Conservation (phyloP, 2,329 filamentous ascomycete genomes). For the Fusarium poae region DNA sequence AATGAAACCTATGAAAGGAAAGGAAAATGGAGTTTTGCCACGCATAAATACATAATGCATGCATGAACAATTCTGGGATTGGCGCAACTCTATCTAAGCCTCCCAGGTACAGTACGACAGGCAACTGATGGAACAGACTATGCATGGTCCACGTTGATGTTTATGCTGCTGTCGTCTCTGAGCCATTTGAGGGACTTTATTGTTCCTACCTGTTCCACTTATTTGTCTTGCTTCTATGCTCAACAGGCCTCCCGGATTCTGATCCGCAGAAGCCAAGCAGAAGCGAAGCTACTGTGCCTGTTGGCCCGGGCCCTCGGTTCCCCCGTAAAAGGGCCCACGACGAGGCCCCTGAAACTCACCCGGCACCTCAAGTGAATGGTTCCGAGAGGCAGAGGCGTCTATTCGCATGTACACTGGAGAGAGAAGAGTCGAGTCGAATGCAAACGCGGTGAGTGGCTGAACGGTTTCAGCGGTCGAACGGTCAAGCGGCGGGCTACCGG, state of each 20-base stretch:
- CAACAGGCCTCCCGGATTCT: slow-evolving; percentile 14
- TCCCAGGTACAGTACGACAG: slow-evolving; percentile 18
- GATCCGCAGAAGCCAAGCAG: slow-evolving; percentile 15
- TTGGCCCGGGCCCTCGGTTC: slow-evolving; percentile 33
- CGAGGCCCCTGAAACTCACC: slow-evolving; percentile 26
- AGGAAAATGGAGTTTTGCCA: slow-evolving; percentile 13
- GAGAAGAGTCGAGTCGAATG: neutral
- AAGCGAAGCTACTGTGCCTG: slow-evolving; percentile 7
- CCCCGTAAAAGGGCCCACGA: slow-evolving; percentile 31
- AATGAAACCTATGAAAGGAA: slow-evolving; percentile 6
- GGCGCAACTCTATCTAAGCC: slow-evolving; percentile 29
- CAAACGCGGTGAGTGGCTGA: slow-evolving; percentile 24
- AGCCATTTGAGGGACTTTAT: slow-evolving; percentile 40
- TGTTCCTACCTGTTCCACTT: slow-evolving; percentile 15
- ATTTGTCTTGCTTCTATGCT: neutral
- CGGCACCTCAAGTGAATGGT: slow-evolving; percentile 9
- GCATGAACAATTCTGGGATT: slow-evolving; percentile 24
- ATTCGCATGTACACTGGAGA: neutral
- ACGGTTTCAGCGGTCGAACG: slow-evolving; percentile 21
- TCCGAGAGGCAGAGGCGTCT: slow-evolving; percentile 13
- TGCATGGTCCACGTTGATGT: slow-evolving; percentile 21
- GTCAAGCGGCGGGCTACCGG: slow-evolving; percentile 32
- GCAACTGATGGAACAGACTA: neutral
- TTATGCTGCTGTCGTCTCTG: slow-evolving; percentile 3
- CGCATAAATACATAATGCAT: slow-evolving; percentile 8